A percentile compares a stretch with the other conserved stretches of the same genome.
Conservation (phyloP, 805 yeast genomes). For the Nakazawaea wickerhamii region DNA sequence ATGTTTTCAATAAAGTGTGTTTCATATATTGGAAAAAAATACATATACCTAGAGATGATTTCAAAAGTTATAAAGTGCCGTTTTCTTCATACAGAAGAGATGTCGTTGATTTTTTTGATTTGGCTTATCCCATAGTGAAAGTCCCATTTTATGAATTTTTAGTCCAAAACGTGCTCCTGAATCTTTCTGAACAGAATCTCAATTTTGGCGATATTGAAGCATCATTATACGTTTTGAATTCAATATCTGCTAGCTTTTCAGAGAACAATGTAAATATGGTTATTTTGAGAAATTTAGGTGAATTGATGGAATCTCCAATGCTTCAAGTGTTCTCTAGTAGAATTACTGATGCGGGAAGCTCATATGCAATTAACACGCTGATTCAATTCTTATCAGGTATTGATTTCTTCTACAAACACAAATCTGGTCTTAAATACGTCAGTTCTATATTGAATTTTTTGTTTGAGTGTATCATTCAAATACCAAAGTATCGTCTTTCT, state of each 20-base stretch:
- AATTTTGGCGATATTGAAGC: slow-evolving; percentile 49
- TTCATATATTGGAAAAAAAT: slow-evolving; percentile 65
- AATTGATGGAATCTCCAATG: slow-evolving; percentile 26
- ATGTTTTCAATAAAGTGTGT: slow-evolving; percentile 47
- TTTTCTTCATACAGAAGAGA: slow-evolving; percentile 67
- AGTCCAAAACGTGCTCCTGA: slow-evolving; percentile 27
- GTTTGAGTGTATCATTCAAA: slow-evolving; percentile 28
- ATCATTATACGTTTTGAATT: slow-evolving; percentile 51
- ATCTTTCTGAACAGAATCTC: slow-evolving; percentile 15
- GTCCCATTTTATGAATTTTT: slow-evolving; percentile 41
- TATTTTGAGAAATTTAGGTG: slow-evolving; percentile 18
- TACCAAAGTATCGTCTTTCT: slow-evolving; percentile 24
- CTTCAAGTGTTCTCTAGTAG: slow-evolving; percentile 17
- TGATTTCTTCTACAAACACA: slow-evolving; percentile 50
- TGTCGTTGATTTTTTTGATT: slow-evolving; percentile 72
- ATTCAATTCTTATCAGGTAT: slow-evolving; percentile 55
- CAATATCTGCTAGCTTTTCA: slow-evolving; percentile 49
- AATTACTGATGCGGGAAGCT: neutral
- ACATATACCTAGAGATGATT: slow-evolving; percentile 34
- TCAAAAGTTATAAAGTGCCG: slow-evolving; percentile 39
- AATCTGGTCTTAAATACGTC: slow-evolving; percentile 39
- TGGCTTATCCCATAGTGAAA: slow-evolving; percentile 62
- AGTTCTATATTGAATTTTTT: slow-evolving; percentile 49
- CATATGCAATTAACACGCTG: slow-evolving; percentile 39
- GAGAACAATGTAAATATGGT: slow-evolving; percentile 25